Conservation (phyloP, 2,329 filamentous ascomycete genomes). For the Herpotrichia juniperi region DNA sequence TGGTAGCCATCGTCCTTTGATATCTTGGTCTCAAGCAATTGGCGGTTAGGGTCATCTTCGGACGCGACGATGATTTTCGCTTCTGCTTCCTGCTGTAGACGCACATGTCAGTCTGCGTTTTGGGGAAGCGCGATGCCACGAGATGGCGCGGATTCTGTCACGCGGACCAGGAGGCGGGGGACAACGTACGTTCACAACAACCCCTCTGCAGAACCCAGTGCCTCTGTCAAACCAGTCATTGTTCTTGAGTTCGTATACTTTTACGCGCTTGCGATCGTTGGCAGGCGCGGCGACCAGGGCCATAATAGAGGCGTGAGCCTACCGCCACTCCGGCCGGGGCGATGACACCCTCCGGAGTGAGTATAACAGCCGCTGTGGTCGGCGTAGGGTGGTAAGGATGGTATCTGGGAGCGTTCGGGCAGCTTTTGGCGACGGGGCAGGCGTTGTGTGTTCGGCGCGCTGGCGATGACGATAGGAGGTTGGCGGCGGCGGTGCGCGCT, state of each 20-base stretch:
- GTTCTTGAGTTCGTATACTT: slow-evolving; percentile 97
- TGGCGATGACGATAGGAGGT: slow-evolving; percentile 26
- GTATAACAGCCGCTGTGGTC: slow-evolving; percentile 30
- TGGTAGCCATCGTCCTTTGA: slow-evolving; percentile 95
- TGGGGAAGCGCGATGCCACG: slow-evolving; percentile 14
- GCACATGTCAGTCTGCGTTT: slow-evolving; percentile 48
- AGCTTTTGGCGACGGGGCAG: slow-evolving; percentile 19
- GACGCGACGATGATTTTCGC: slow-evolving; percentile 89
- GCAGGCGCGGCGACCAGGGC: slow-evolving; percentile 51
- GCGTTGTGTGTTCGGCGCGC: slow-evolving; percentile 17
- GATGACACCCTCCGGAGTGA: slow-evolving; percentile 42
- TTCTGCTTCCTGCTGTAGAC: slow-evolving; percentile 73
- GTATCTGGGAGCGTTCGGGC: slow-evolving; percentile 18
- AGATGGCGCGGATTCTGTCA: slow-evolving; percentile 16
- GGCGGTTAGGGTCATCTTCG: slow-evolving; percentile 84
- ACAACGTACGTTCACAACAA: slow-evolving; percentile 70
- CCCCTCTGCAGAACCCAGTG: slow-evolving; percentile 90
- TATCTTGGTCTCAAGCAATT: slow-evolving; percentile 87
- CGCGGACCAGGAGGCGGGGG: background rate
- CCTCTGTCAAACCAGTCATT: slow-evolving; percentile 99
- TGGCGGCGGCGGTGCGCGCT: slow-evolving; percentile 6
- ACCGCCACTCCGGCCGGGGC: slow-evolving; percentile 41
- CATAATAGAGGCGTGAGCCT: slow-evolving; percentile 40
- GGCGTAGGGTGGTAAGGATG: slow-evolving; percentile 20
- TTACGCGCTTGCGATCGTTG: slow-evolving; percentile 73